These are phyloP conservation scores for Ceriops decandra DNA, from an alignment of 345 rosid genomes.

Conservation along the genomic window DNA sequence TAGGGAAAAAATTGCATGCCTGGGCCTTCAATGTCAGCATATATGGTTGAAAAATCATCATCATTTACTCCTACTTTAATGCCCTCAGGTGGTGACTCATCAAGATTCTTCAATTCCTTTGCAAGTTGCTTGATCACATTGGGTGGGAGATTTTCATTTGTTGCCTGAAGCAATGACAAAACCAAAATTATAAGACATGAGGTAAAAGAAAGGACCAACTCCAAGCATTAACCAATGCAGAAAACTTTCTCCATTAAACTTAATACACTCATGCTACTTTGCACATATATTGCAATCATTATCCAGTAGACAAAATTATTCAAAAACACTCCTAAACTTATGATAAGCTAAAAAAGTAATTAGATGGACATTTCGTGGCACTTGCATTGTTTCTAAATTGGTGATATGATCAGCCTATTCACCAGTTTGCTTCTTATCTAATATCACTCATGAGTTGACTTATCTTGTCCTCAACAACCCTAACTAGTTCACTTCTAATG, in stretches of 20 bases:
- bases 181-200: neutral
- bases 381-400: neutral
- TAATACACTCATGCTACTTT: too few species aligned
- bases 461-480: neutral
- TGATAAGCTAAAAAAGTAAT: too few species aligned
- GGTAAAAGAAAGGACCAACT: neutral
- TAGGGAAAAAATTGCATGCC: constrained; percentile 34
- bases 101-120: constrained; percentile 88
- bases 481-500: neutral
- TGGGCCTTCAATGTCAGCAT: constrained; percentile 99
- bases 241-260: neutral
- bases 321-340: too few species aligned
- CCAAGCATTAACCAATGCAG: neutral
- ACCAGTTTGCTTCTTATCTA: neutral
- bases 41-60: constrained; percentile 84
- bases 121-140: constrained; percentile 96
- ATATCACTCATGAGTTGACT: neutral
- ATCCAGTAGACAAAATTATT: too few species aligned
- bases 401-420: neutral
- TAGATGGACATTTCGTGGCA: neutral
- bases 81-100: constrained; percentile 98
- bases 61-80: constrained; percentile 93
- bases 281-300: too few species aligned
- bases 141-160: constrained; percentile 98
- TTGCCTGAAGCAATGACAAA: constrained; percentile 45